Evolutionary conservation across 768 basidiomycete species (phyloP), one percentile per base, ranked within the genome.

Genomic region (Russula brevipes): DNA sequence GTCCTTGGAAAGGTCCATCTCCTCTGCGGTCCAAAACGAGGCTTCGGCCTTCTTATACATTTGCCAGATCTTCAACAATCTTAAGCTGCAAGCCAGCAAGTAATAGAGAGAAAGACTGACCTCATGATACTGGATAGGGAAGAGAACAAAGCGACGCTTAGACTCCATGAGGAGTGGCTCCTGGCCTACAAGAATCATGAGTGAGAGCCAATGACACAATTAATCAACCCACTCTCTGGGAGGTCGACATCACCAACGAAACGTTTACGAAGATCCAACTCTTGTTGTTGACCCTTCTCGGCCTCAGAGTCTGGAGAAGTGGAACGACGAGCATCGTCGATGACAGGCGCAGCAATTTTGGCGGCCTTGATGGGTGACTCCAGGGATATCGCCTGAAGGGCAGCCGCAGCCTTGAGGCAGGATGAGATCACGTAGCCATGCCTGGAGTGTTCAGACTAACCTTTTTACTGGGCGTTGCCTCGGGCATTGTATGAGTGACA

Each of bases 31-130:
- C 93, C 93, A 95, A 75, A 94, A 94, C 0, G 88, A 93, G 0
- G 94, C 93, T 69, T 98, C 85, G 0, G 94, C 94, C 69, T 91
- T 88, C 78, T 97, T 98, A 81, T 98, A 98, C 80, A 92, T 85
- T 70, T 85, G 85, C 94, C 94, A 97, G 68, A 97, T 94, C 92
- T 96, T 44, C 6, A 6, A 30, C 11, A 50, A 36, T 3, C 36
- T 42, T 17, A 31, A 17, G 68, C 41, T 41, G 60, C 10, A 16
- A 38, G 7, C 12, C 11, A 24, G 0, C 12, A 4, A 31, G 19
- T 47, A 33, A 41, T 10, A 30, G 11, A 38, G 16, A 35, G 10
- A 42, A 50, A 12, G 31, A 69, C 82, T 67, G 65, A 92, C 94
- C 78, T 96, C 93, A 63, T 85, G 81, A 71, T 94, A 96, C 71